Base-by-base conservation (phyloP, 2,329 filamentous ascomycete species). In the Phialophora macrospora region DNA sequence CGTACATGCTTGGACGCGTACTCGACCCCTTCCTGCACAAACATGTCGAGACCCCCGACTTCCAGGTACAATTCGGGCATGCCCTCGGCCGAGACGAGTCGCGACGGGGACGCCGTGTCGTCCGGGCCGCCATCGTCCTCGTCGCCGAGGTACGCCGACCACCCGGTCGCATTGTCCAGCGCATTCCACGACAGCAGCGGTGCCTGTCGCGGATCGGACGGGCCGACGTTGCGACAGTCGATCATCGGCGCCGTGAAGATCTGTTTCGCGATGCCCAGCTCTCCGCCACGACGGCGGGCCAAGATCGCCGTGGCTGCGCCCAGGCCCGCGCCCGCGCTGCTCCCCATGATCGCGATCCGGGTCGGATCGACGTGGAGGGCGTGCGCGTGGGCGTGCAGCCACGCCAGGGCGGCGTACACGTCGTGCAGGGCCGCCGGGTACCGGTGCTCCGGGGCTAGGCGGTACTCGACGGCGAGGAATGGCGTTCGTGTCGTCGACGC, bases 181-280 rank as follows among this genome's bases (percentile, higher is more conserved):
- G 70, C 69, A 1, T 70, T 73, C 79, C 80, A 83, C 20, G 73
- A 73, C 0, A 74, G 72, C 32, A 76, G 73, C 3, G 71, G 70
- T 26, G 75, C 74, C 55, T 78, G 75, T 14, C 77, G 75, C 38
- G 38, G 38, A 14, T 68, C 67, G n/a, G 74, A 73, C 4, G 76
- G 75, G 7, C 65, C 65, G n/a, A 66, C 72, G n/a, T 75, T 73
- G 49, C 74, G 77, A 55, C 83, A 79, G 69, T 84, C 81, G 12
- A 84, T 72, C 81, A 83, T 83, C 3, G 80, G 81, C 56, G 80
- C 80, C 54, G 80, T 73, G 11, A 83, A 75, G 52, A 83, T 75
- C 72, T 82, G 77, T 72, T 77, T 79, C 48, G 72, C 77, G 62
- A 77, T 68, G 46, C 69, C 73, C 62, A 71, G 79, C 51, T 64